Conservation (phyloP, 2,329 filamentous ascomycete species). For the Alternaria consortialis region DNA sequence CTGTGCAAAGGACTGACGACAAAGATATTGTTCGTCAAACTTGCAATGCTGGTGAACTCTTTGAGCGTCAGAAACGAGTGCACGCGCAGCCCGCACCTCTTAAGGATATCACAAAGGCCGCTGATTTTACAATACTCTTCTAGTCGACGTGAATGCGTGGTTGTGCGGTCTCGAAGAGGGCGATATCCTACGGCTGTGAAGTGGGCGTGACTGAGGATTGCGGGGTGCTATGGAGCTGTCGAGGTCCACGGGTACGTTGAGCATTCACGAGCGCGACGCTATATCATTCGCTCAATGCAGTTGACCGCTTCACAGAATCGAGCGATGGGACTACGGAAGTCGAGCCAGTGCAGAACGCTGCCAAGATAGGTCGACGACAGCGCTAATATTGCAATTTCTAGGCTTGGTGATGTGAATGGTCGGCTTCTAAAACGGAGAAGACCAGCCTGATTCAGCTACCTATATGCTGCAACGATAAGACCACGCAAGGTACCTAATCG, state of each 20-base stretch:
- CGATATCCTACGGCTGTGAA: slow-evolving; percentile 9
- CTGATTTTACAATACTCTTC: slow-evolving; percentile 19
- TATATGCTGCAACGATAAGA: slow-evolving; percentile 29
- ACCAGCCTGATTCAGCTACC: slow-evolving; percentile 26
- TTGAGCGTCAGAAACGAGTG: slow-evolving; percentile 28
- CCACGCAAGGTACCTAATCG: slow-evolving; percentile 23
- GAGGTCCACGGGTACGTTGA: slow-evolving; percentile 20
- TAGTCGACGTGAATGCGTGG: slow-evolving; percentile 18
- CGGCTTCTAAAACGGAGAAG: slow-evolving; percentile 15
- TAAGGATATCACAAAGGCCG: slow-evolving; percentile 9
- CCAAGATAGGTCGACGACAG: slow-evolving; percentile 3
- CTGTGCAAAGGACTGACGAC: slow-evolving; percentile 7
- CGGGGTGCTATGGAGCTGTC: slow-evolving; percentile 17
- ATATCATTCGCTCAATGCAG: slow-evolving; percentile 31
- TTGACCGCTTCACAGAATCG: slow-evolving; percentile 33
- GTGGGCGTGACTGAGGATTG: slow-evolving; percentile 29
- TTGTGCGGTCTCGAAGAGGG: not conserved
- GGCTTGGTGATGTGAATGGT: slow-evolving; percentile 24
- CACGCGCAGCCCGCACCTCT: slow-evolving; percentile 10
- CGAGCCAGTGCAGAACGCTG: slow-evolving; percentile 12
- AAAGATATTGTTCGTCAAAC: slow-evolving; percentile 6
- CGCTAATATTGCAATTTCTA: slow-evolving; percentile 13
- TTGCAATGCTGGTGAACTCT: slow-evolving; percentile 10
- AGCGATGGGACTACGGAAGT: slow-evolving; percentile 29
- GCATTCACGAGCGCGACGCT: slow-evolving; percentile 27